Base-by-base conservation (phyloP, 1,139 yeast genomes). In the Torulaspora globosa region DNA sequence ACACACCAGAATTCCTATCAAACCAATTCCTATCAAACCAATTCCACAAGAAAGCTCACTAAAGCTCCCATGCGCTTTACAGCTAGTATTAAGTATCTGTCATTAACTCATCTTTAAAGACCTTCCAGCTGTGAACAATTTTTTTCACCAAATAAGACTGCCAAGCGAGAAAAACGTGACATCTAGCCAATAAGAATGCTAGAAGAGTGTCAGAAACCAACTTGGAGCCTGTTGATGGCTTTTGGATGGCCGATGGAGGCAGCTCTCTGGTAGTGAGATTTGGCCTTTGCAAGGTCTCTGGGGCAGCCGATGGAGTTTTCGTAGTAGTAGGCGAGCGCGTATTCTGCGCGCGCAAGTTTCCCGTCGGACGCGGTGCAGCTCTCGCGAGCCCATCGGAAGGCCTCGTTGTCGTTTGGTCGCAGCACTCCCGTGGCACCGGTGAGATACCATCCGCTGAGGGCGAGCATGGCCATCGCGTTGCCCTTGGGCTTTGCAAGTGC, bases 371-470 rank as follows among this genome's bases (percentile, higher is more conserved):
- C 90, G 51, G 86, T 76, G 44, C 87, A 79, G 30, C 96, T 94
- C 30, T 43, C 51, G 12, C 36, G 35, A 14, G 62, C 55, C 97
- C 97, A 92, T 53, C 84, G 70, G 49, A 84, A 82, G 0, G 97
- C 96, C 63, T 85, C 83, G 38, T 80, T 81, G 44, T 86, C 92
- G 58, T 80, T 79, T 31, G 86, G 83, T 34, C 72, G 70, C 36
- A 94, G 76, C 24, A 88, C 70, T 0, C 84, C 87, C 10, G 79
- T 76, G 3, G 85, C 80, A 1, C 97, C 97, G 0, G 87, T 80
- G 53, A 92, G 72, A 60, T 84, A 86, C 97, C 98, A 92, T 38
- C 97, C 90, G 50, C 89, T 79, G 47, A 92, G 72, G 0, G 96
- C 96, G 60, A 90, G 72, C 74, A 90, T 90, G 6, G 96, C 92